Conservation (phyloP, 73 alveolate genomes). For the Urostyla sp. region DNA sequence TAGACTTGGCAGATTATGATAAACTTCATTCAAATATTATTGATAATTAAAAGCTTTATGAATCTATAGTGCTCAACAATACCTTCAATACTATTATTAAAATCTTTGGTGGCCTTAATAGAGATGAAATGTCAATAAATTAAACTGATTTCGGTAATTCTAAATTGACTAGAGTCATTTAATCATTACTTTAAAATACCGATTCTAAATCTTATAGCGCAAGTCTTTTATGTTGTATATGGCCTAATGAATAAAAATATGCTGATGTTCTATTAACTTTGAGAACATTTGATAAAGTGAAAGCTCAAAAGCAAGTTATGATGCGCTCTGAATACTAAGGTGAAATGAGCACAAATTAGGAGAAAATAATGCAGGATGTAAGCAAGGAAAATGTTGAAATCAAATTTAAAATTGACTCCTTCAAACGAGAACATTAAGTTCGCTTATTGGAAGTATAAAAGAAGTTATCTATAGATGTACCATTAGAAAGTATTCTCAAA, state of each 20-base stretch:
- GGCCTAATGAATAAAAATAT: constrained; percentile 41
- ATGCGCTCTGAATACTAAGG: constrained; percentile 15
- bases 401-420: constrained; percentile 27
- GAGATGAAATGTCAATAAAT: not conserved
- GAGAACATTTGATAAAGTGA: not conserved
- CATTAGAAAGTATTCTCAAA: constrained; percentile 30
- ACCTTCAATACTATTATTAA: constrained; percentile 15
- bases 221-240: constrained; percentile 4
- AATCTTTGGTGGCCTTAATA: constrained; percentile 9
- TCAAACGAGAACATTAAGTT: constrained; percentile 17
- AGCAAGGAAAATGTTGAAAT: constrained; percentile 35
- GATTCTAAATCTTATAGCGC: not conserved
- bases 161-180: constrained; percentile 15
- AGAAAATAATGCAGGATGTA: constrained; percentile 38
- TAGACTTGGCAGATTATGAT: constrained; percentile 47
- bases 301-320: not conserved
- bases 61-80: constrained; percentile 26
- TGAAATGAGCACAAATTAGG: constrained; percentile 42
- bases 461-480: constrained; percentile 18
- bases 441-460: not conserved
- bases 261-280: constrained; percentile 17
- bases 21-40: constrained; percentile 37
- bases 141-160: constrained; percentile 34
- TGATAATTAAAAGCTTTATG: constrained; percentile 43
- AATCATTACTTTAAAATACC: not conserved